phyloP scores from a whole-genome alignment of 225 moss, liverwort and hornwort species.

The Pseudisothecium myosuroides region DNA sequence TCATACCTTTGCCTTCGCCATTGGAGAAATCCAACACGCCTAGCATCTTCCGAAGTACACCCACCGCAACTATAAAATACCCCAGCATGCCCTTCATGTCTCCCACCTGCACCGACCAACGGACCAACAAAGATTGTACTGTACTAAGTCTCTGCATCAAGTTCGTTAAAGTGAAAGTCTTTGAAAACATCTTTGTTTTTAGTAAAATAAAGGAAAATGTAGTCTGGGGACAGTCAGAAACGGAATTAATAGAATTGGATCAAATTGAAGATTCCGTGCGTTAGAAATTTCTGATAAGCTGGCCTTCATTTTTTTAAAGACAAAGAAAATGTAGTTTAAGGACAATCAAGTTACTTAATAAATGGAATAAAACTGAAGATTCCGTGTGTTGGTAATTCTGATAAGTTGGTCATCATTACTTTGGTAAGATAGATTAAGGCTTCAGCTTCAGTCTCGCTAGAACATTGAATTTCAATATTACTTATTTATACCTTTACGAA shows the following conservation, averaged over 20 bases:
- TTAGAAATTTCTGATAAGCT: neutral
- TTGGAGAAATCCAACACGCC: conserved; percentile 37
- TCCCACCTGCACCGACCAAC: conserved; percentile 34
- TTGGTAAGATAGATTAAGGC: neutral
- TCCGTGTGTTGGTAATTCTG: too few species aligned
- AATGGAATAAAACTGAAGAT: neutral
- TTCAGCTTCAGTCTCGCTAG: neutral
- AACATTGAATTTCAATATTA: neutral
- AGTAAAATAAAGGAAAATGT: neutral
- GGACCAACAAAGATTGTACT: neutral
- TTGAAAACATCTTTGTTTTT: neutral
- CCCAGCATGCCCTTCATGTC: conserved; percentile 37
- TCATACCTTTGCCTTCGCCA: conserved; percentile 20
- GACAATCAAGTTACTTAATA: too few species aligned
- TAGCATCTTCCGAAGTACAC: conserved; percentile 8
- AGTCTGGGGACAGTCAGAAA: neutral
- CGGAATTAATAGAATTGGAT: neutral
- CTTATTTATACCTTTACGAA: neutral
- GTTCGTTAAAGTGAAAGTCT: neutral
- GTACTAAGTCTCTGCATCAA: neutral
- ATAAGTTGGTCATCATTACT: neutral
- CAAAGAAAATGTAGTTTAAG: neutral
- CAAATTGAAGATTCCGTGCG: neutral
- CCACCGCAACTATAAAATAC: neutral
- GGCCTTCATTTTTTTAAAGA: too few species aligned